Percentiles rank a stretch among this genome's conserved stretches.
These are phyloP conservation scores for Gastrolobium bilobum DNA, from an alignment of 306 rosid species.

Conservation along the genomic window DNA sequence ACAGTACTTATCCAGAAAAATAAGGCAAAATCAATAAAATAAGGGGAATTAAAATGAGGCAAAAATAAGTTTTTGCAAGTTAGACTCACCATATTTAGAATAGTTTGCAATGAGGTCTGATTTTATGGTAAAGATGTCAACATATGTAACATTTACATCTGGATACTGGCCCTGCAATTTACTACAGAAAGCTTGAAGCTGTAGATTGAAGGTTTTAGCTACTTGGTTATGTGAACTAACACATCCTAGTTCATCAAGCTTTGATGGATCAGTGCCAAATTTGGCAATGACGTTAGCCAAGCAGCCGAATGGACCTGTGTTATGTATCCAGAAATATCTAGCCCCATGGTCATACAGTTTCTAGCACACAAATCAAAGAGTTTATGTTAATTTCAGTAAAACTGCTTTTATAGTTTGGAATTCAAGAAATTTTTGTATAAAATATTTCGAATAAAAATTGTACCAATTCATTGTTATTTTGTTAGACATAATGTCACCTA, in stretches of 20 bases:
- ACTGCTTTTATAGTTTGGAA: not conserved
- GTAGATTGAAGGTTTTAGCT: conserved; percentile 71
- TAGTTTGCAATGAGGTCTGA: conserved; percentile 69
- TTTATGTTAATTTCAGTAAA: not conserved
- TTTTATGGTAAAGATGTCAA: conserved; percentile 75
- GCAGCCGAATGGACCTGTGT: conserved; percentile 88
- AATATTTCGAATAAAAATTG: not conserved
- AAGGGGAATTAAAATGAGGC: not conserved
- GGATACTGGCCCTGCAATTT: conserved; percentile 72
- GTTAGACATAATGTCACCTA: conserved; percentile 40
- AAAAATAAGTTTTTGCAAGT: not conserved
- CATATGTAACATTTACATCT: conserved; percentile 66
- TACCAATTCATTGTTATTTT: conserved; percentile 3
- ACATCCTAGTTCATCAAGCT: conserved; percentile 77
- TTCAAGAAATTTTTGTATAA: not conserved
- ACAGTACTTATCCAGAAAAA: not conserved
- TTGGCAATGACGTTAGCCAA: conserved; percentile 71
- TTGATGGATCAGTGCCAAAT: conserved; percentile 75
- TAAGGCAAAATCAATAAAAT: not conserved
- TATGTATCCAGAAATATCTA: conserved; percentile 83
- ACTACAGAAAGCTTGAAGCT: conserved; percentile 74
- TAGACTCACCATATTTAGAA: conserved; percentile 65
- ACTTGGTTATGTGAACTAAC: conserved; percentile 72
- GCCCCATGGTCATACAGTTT: conserved; percentile 74
- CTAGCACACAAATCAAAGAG: conserved; percentile 49